phyloP scores from a whole-genome alignment of 1,284 basidiomycete species.

The Microbotryum lychnidis-dioicae region DNA sequence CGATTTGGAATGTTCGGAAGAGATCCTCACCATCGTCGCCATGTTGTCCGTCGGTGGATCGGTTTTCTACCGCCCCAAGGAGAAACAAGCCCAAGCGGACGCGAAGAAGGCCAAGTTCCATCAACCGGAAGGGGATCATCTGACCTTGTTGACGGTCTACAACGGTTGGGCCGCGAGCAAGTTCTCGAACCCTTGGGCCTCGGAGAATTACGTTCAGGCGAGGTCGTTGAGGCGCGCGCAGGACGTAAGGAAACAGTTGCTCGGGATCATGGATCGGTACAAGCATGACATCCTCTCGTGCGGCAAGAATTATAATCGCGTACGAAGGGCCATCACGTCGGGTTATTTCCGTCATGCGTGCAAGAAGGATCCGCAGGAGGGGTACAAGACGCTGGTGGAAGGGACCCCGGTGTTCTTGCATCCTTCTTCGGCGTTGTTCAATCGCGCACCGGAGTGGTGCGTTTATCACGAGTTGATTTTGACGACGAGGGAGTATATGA shows the following conservation, averaged over 20 bases:
- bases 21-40: constrained; percentile 91
- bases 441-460: constrained; percentile 73
- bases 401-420: constrained; percentile 97
- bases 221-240: constrained; percentile 94
- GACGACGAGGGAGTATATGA: constrained; percentile 67
- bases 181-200: constrained; percentile 53
- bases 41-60: constrained; percentile 90
- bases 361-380: constrained; percentile 67
- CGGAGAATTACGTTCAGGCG: constrained; percentile 86
- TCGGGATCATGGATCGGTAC: constrained; percentile 97
- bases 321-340: constrained; percentile 91
- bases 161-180: constrained; percentile 96
- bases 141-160: constrained; percentile 92
- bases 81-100: constrained; percentile 97
- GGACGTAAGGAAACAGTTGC: constrained; percentile 90
- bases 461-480: constrained; percentile 60
- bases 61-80: constrained; percentile 95
- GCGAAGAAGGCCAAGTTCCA: constrained; percentile 99
- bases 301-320: constrained; percentile 84
- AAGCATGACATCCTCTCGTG: constrained; percentile 91
- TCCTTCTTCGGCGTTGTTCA: constrained; percentile 94
- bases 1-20: constrained; percentile 87
- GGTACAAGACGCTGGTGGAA: constrained; percentile 93
- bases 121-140: constrained; percentile 93
- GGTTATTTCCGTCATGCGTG: constrained; percentile 94